Conservation (phyloP, 106 monocot genomes). For the Hemerocallis citrina region DNA sequence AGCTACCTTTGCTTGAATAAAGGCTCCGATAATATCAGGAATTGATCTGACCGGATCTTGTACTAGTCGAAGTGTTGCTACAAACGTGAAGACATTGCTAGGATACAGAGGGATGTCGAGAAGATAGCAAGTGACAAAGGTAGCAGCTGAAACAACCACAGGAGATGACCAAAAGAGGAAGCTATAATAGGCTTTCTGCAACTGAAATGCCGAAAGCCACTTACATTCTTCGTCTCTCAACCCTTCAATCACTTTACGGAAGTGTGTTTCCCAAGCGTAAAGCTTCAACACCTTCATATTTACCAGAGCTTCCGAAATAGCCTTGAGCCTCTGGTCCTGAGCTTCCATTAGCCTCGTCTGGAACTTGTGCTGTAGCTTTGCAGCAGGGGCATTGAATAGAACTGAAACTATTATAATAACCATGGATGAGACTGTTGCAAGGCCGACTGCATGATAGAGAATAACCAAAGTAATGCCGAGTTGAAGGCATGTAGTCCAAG, state of each 20-base stretch:
- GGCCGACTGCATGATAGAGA: constrained; percentile 72
- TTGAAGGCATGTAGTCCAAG: constrained; percentile 77
- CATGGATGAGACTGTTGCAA: constrained; percentile 61
- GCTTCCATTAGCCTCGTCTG: constrained; percentile 81
- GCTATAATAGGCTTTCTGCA: constrained; percentile 56
- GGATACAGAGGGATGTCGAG: constrained; percentile 52
- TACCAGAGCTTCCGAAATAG: constrained; percentile 76
- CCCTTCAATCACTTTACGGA: constrained; percentile 43
- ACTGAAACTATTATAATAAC: constrained; percentile 60
- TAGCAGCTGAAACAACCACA: constrained; percentile 67
- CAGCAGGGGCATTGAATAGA: constrained; percentile 63
- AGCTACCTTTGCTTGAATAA: constrained; percentile 22
- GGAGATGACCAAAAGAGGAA: constrained; percentile 90
- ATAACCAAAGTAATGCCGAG: constrained; percentile 65
- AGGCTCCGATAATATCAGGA: constrained; percentile 74
- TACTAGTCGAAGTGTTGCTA: constrained; percentile 78
- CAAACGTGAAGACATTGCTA: constrained; percentile 79
- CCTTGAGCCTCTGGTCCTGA: constrained; percentile 79
- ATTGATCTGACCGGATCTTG: constrained; percentile 76
- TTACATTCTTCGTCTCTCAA: constrained; percentile 53
- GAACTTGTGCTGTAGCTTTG: constrained; percentile 67
- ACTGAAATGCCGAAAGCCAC: constrained; percentile 77
- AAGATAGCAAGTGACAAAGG: constrained; percentile 67
- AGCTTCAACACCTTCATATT: constrained; percentile 98
- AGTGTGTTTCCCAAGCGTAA: constrained; percentile 90